Evolutionary conservation across 495 filamentous ascomycete genomes (phyloP), one percentile per base, ranked within the genome.

Genomic region (Penicillium coprophilum): DNA sequence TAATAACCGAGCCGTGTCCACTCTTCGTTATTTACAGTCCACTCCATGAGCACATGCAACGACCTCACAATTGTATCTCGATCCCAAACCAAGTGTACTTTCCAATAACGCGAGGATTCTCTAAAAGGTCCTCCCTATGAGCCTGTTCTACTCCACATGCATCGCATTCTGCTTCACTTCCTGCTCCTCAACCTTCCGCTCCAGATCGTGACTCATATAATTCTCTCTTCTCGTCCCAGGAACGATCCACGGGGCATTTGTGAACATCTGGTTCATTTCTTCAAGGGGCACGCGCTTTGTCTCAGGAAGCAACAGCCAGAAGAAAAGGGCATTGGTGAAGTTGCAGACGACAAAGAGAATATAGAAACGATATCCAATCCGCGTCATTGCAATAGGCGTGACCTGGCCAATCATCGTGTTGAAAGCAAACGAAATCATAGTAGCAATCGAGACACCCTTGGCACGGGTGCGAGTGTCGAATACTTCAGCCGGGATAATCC

Each of bases 321-420:
- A 88, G 75, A 77, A 77, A 23, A 87, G 21, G 0, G 86, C 85
- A 64, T 89, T 77, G 20, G 73, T 76, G 61, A 77, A 76, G 51
- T 77, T 78, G 57, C 75, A 78, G 45, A 78, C 75, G 59, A 83
- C 74, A 60, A 86, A 87, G 10, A 86, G 55, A 47, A 79, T 72
- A 61, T 85, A 87, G 59, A 71, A 87, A 31, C 64, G 62, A 62
- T 80, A 87, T 1, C 74, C 64, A 11, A 82, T 66, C 13, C 67
- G 62, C 1, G 70, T 71, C 69, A 87, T 82, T 0, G 84, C 85
- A 49, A 82, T 78, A 31, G 77, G 77, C 3, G 83, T 88, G n/a
- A 87, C 76, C 62, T 89, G 86, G 0, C 86, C 84, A 52, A 88
- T 88, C 78, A 89, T 82, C 10, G 86, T 88, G 71, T 88, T 89